Conservation (phyloP, 179 eudicot species). For the Silene noctiflora region DNA sequence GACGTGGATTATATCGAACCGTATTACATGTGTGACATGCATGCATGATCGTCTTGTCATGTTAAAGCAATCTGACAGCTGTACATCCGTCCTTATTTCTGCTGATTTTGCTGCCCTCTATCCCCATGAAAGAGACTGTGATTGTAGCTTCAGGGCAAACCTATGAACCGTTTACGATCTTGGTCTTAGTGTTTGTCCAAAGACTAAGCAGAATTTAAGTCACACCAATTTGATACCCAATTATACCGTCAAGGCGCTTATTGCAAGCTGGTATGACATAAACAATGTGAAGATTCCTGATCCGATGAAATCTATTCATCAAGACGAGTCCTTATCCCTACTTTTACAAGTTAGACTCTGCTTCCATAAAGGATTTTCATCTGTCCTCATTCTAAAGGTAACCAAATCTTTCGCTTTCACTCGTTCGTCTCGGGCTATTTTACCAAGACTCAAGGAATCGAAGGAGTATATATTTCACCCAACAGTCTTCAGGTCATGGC, state of each 20-base stretch:
- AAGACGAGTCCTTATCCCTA: conserved; percentile 42
- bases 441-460: too few relatives aligned
- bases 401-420: too few relatives aligned
- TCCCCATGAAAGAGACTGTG: conserved; percentile 88
- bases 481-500: too few relatives aligned
- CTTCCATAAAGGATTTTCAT: conserved; percentile 30
- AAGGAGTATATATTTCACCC: too few relatives aligned
- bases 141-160: conserved; percentile 96
- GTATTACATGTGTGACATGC: conserved; percentile 60
- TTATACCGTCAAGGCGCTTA: conserved; percentile 91
- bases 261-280: conserved; percentile 74
- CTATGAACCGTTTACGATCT: conserved; percentile 86
- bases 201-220: conserved; percentile 75
- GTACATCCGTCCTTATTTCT: conserved; percentile 18
- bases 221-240: conserved; percentile 90
- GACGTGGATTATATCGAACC: conserved; percentile 80
- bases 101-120: too few relatives aligned
- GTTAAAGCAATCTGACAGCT: conserved; percentile 72
- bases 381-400: conserved; percentile 39
- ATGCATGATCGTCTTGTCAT: conserved; percentile 75
- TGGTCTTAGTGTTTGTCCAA: conserved; percentile 93
- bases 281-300: conserved; percentile 71
- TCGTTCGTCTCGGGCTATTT: too few relatives aligned
- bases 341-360: conserved; percentile 35
- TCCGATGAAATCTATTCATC: conserved; percentile 54